Base-by-base conservation (phyloP, 225 moss, liverwort and hornwort genomes). In the Takakia lepidozioides region DNA sequence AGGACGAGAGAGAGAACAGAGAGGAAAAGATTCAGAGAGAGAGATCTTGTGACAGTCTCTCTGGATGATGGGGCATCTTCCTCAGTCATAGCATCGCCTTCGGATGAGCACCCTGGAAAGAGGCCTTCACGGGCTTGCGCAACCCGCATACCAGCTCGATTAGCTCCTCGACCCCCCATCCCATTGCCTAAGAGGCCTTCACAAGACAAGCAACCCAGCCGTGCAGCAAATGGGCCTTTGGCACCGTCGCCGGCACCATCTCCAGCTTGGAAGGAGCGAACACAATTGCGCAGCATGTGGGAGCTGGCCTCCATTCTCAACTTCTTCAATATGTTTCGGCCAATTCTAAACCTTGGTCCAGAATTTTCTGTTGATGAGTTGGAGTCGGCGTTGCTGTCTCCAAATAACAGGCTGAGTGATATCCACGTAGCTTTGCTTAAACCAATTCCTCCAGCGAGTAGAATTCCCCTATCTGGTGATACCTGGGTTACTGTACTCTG, bases 401-500 rank as follows among this genome's bases (percentile, higher is more conserved):
- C 95, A 61, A 98, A 91, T 68, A 69, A 71, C 48, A 71, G 78
- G 54, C 59, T 91, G 73, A 87, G 87, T 29, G 67, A 78, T 23
- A 76, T 98, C 57, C 98, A 98, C 60, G 77, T 98, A 58, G 66
- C 82, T 48, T 57, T 98, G 40, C 53, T 98, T 59, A 98, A 98
- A 78, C 91, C 87, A 50, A 73, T 98, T 32, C 85, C 91, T 5
- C 98, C 98, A 20, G 91, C 90, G 3, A 84, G 84, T 23, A 75
- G 98, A 69, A 83, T 91, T 52, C 87, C 98, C 18, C 66, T 98
- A 8, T 84, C 86, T 19, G 75, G 80, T 3, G 98, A 98, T 43
- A 98, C 98, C 10, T 98, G 98, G 98, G 85, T 85, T 38, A 98
- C 82, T 29, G 78, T 98, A 44, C 59, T 98, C 2, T 75, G 76